These are phyloP conservation scores for Candida sp. DNA, from an alignment of 1,139 yeast genomes.

Conservation along the genomic window DNA sequence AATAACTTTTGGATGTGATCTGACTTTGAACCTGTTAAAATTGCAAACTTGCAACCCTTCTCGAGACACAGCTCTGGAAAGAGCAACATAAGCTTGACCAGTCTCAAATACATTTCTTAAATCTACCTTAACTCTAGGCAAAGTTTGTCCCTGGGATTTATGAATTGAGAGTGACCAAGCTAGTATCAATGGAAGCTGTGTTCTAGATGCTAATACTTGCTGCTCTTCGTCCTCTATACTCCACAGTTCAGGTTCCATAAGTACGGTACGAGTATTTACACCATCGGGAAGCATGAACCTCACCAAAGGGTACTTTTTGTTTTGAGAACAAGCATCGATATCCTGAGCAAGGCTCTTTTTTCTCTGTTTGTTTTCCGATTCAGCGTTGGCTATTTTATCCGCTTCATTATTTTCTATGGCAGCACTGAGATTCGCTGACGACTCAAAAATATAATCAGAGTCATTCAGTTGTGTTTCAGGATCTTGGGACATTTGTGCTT, in stretches of 20 bases:
- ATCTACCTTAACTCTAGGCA: constrained; percentile 80
- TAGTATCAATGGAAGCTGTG: constrained; percentile 76
- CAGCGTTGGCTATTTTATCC: constrained; percentile 7
- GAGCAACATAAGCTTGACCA: constrained; percentile 95
- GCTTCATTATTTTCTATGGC: constrained; percentile 7
- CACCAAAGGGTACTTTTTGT: constrained; percentile 65
- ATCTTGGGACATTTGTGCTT: constrained; percentile 13
- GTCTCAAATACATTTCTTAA: constrained; percentile 74
- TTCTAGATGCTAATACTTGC: constrained; percentile 25
- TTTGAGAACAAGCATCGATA: constrained; percentile 17
- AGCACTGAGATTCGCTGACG: constrained; percentile 9
- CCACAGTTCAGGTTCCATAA: constrained; percentile 46
- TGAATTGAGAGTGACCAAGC: constrained; percentile 98
- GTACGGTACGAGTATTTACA: constrained; percentile 58
- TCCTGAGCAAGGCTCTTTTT: constrained; percentile 15
- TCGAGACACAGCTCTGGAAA: constrained; percentile 80
- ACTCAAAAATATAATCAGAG: constrained; percentile 22
- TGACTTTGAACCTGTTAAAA: constrained; percentile 56
- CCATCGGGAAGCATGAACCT: constrained; percentile 71
- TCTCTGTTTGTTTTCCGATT: constrained; percentile 13
- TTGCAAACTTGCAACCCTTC: constrained; percentile 76
- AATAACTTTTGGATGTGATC: constrained; percentile 60
- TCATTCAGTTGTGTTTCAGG: constrained; percentile 6
- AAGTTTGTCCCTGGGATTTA: constrained; percentile 94
- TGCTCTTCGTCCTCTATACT: constrained; percentile 37